These are phyloP conservation scores for Mycena haematopus DNA, from an alignment of 768 basidiomycete genomes.

Conservation along the genomic window DNA sequence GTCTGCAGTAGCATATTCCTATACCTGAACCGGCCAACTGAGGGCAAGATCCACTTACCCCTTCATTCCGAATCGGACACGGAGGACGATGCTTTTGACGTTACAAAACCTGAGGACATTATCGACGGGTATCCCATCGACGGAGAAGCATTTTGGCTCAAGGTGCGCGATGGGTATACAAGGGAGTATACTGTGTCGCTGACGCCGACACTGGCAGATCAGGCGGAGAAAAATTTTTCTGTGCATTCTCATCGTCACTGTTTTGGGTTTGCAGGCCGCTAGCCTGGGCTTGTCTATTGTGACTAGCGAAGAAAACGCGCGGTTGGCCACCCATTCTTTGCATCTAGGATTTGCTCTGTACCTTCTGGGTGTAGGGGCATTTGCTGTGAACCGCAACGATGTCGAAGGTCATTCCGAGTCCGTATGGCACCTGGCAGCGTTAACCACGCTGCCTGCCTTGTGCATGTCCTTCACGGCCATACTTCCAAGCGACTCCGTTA, in stretches of 20 bases:
- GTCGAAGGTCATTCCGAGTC: constrained; percentile 51
- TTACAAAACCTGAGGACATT: constrained; percentile 74
- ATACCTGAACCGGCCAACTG: constrained; percentile 46
- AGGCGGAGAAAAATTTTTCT: constrained; percentile 63
- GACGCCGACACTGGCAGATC: constrained; percentile 47
- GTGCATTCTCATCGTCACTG: constrained; percentile 49
- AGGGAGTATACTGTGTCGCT: neutral
- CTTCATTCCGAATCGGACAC: constrained; percentile 36
- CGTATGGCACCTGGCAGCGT: constrained; percentile 64
- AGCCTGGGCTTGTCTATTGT: constrained; percentile 61
- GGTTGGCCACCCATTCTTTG: constrained; percentile 48
- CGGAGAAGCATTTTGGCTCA: constrained; percentile 64
- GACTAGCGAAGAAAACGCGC: constrained; percentile 34
- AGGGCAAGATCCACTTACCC: constrained; percentile 61
- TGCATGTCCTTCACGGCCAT: constrained; percentile 58
- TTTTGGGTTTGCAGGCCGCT: constrained; percentile 58
- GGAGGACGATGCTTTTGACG: constrained; percentile 66
- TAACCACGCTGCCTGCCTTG: constrained; percentile 56
- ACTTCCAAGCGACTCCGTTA: constrained; percentile 54
- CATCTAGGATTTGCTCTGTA: constrained; percentile 67
- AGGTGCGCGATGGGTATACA: constrained; percentile 42
- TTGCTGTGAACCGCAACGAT: constrained; percentile 56
- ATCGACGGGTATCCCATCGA: constrained; percentile 72
- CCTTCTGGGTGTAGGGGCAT: constrained; percentile 54
- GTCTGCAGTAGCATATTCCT: constrained; percentile 52